Conservation (phyloP, 2,329 filamentous ascomycete genomes). For the Aspergillus bombycis region DNA sequence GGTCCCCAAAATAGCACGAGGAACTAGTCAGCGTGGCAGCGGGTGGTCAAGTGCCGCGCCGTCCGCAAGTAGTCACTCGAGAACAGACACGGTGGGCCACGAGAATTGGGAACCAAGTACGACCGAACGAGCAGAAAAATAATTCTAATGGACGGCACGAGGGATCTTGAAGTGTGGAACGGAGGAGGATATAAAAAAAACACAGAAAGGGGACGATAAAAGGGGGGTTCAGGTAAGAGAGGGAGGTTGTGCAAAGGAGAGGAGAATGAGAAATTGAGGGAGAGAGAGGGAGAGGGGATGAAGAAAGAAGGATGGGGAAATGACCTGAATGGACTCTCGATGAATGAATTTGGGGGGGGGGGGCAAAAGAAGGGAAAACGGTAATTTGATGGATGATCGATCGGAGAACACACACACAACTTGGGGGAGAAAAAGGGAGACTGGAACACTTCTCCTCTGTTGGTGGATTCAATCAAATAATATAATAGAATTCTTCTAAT, state of each 20-base stretch:
- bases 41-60: constrained; percentile 24
- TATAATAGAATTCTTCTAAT: neutral
- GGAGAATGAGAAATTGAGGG: neutral
- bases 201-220: constrained; percentile 13
- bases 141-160: constrained; percentile 12
- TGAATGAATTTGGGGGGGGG: neutral
- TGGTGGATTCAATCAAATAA: neutral
- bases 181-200: constrained; percentile 2
- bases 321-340: neutral
- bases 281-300: constrained; percentile 7
- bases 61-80: constrained; percentile 12
- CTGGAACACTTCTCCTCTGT: neutral
- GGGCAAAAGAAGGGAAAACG: neutral
- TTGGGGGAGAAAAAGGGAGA: neutral
- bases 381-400: constrained; percentile 6
- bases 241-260: constrained; percentile 3
- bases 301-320: constrained; percentile 6
- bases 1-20: constrained; percentile 33
- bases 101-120: neutral
- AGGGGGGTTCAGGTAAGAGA: constrained; percentile 1
- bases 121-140: constrained; percentile 6
- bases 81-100: constrained; percentile 14
- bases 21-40: constrained; percentile 20
- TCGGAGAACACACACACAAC: constrained; percentile 3
- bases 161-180: neutral